phyloP scores from a whole-genome alignment of 2,329 filamentous ascomycete species.

The Hymenoscyphus repandus region DNA sequence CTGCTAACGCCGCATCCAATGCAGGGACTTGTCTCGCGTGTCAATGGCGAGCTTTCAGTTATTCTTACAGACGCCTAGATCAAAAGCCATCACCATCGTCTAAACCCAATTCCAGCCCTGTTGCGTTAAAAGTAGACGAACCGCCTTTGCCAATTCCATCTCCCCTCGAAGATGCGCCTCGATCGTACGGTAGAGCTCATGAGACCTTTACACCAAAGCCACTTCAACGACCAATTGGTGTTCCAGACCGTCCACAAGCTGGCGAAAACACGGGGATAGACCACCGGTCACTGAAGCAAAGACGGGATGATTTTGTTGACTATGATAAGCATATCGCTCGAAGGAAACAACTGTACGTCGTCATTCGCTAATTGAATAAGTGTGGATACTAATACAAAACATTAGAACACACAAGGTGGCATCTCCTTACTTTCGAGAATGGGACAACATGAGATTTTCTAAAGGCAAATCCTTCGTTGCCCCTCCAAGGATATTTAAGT shows the following conservation, averaged over 20 bases:
- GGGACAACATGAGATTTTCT: constrained; percentile 75
- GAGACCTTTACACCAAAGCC: constrained; percentile 53
- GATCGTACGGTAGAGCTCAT: constrained; percentile 52
- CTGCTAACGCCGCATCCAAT: constrained; percentile 16
- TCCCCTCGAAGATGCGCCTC: constrained; percentile 51
- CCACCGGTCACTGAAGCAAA: constrained; percentile 58
- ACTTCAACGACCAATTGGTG: constrained; percentile 73
- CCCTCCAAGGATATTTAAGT: constrained; percentile 77
- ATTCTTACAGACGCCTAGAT: constrained; percentile 36
- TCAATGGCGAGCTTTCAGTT: constrained; percentile 46
- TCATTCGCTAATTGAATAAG: neutral
- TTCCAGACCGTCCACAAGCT: constrained; percentile 63
- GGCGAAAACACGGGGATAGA: constrained; percentile 83
- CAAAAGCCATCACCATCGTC: constrained; percentile 21
- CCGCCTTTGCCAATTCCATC: constrained; percentile 33
- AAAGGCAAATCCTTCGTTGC: constrained; percentile 90
- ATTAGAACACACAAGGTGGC: constrained; percentile 67
- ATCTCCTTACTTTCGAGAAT: constrained; percentile 94
- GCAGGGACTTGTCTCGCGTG: constrained; percentile 42
- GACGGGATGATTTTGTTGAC: constrained; percentile 74
- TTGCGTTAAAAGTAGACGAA: constrained; percentile 6
- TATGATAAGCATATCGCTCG: constrained; percentile 78
- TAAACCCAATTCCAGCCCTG: neutral
- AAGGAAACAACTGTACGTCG: constrained; percentile 64
- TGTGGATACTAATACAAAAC: neutral